Base-by-base conservation (phyloP, 1,139 yeast species). In the Nakaseomyces uthaithaninus region DNA sequence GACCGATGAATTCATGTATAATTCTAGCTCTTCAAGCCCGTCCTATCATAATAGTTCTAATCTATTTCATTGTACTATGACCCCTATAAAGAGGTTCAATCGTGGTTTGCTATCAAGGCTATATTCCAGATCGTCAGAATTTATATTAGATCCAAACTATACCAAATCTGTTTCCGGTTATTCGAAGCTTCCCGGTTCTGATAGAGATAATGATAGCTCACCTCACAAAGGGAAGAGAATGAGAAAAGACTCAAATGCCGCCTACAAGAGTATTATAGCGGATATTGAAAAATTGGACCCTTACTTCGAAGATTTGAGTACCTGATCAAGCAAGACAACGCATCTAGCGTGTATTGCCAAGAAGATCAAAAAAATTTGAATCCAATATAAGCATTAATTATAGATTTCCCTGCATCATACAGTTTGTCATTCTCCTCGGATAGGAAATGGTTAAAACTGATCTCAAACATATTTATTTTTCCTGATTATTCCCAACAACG, bases 171-270 rank as follows among this genome's bases (percentile, higher is more conserved):
- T 27, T 10, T n/a, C 31, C 6, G 19, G 16, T 11, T 27, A 27
- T 19, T 27, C 16, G 8, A 26, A 25, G 31, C 17, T 16, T 4
- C 38, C 12, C 17, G 30, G 18, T 11, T 31, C 7, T 8, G 9
- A 14, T 18, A 27, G 38, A 10, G 22, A 35, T 9, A 24, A 16
- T 11, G 26, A 14, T 16, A 36, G 23, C 23, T 18, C 33, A 8
- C 22, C 33, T 17, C 33, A 40, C 15, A 37, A 33, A 34, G 33
- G 33, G 27, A 46, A 45, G 31, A 45, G 52, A 18, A 22, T 36
- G 18, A 46, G 53, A 36, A 51, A 51, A 42, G 54, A 51, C 27
- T 51, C 54, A 10, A 51, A 51, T 30, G 38, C 49, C 17, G 51
- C 52, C 3, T 45, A 39, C 26, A 33, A 42, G 22, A 40, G 44